These are phyloP conservation scores for Thermoascus crustaceus DNA, from an alignment of 2,329 filamentous ascomycete genomes.

Conservation along the genomic window DNA sequence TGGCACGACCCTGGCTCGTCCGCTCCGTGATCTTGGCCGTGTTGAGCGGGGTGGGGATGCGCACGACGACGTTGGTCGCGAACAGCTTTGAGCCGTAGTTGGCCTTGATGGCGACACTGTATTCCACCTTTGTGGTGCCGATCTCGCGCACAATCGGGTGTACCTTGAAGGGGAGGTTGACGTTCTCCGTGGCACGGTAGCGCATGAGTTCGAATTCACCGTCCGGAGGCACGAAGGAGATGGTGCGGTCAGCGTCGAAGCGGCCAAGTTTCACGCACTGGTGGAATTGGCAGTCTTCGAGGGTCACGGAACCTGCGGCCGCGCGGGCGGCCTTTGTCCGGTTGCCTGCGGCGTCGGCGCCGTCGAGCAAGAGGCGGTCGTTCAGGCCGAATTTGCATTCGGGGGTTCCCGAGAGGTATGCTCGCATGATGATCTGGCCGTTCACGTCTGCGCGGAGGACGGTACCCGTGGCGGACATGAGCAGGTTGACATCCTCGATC, in stretches of 20 bases:
- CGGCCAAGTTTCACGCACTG: conserved; percentile 97
- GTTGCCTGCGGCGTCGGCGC: conserved; percentile 50
- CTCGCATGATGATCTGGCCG: conserved; percentile 96
- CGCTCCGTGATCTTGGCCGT: conserved; percentile 89
- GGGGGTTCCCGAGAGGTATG: conserved; percentile 89
- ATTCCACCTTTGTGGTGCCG: conserved; percentile 95
- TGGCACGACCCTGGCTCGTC: conserved; percentile 91
- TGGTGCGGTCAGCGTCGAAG: conserved; percentile 93
- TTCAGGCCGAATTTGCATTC: conserved; percentile 99
- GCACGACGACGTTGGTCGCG: conserved; percentile 89
- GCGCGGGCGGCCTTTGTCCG: conserved; percentile 85
- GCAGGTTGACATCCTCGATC: conserved; percentile 95
- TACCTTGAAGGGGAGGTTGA: conserved; percentile 97
- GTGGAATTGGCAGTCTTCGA: conserved; percentile 98
- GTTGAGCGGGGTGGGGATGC: conserved; percentile 92
- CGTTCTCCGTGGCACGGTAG: conserved; percentile 95
- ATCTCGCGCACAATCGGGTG: conserved; percentile 98
- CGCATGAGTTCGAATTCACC: conserved; percentile 98
- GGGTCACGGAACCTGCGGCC: conserved; percentile 85
- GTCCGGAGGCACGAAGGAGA: conserved; percentile 92
- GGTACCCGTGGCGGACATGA: conserved; percentile 96
- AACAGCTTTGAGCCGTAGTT: conserved; percentile 97
- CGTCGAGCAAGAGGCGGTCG: conserved; percentile 85
- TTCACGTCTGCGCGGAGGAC: conserved; percentile 93
- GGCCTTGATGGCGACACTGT: conserved; percentile 93